Evolutionary conservation across 768 basidiomycete species (phyloP), one percentile per base, ranked within the genome.

Genomic region (Crassisporium funariophilum): DNA sequence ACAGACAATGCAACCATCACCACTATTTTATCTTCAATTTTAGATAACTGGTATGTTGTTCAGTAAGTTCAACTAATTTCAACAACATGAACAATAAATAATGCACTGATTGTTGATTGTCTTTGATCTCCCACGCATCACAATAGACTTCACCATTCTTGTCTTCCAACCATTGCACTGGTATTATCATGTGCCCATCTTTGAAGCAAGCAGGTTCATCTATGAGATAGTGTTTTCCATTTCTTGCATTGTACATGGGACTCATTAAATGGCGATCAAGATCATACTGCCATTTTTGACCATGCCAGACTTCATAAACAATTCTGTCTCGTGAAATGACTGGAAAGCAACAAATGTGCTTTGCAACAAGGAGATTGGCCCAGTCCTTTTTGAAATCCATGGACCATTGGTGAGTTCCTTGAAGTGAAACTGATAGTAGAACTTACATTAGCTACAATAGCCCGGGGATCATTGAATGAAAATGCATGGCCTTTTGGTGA

Each of bases 221-320:
- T 35, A 64, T 57, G 24, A 45, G 61, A 41, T 49, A 61, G 35
- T 61, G 62, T n/a, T n/a, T n/a, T 2, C 44, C 16, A 12, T 45
- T 22, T 4, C 58, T 55, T 16, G 31, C 51, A 43, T 57, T 52
- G 35, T 61, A 66, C 62, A 66, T 66, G 1, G 61, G 62, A 35
- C 61, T 66, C 16, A 62, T 35, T 0, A 44, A 35, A 46, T 59
- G 56, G 8, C 54, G 47, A 37, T 67, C 62, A 4, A 64, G 16
- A 2, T 54, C 47, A 8, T 49, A 27, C 11, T 54, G 45, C 66
- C 67, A 69, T 37, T 61, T 59, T 16, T 57, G 24, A 0, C 53
- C 67, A 51, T 69, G 70, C 56, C 60, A 69, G 10, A 63, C 56
- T 48, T 68, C 67, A 1, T 61, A 65, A 3, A 69, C 50, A 2